Conservation (phyloP, 305 asterid genomes). For the Solanum hybrid region DNA sequence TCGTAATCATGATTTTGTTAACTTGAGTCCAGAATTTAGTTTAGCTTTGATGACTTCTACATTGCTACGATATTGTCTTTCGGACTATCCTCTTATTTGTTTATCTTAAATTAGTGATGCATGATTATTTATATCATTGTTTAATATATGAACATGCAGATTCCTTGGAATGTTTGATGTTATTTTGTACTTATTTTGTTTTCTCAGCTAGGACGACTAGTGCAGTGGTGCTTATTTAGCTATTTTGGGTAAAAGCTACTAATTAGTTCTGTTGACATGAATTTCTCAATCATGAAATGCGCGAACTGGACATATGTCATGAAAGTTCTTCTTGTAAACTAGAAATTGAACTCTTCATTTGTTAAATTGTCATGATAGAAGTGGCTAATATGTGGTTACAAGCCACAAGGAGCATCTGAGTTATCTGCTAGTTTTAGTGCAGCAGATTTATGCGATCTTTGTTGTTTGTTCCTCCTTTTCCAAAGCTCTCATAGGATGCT, state of each 20-base stretch:
- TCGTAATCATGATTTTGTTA: background rate
- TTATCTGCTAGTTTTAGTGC: background rate
- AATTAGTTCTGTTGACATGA: background rate
- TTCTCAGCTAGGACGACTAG: background rate
- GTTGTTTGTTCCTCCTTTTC: background rate
- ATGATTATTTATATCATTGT: background rate
- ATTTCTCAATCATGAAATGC: background rate
- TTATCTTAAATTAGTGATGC: background rate
- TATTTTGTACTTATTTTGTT: background rate
- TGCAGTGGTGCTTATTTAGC: background rate
- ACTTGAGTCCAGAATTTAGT: background rate
- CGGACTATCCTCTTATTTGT: background rate
- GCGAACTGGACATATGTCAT: background rate
- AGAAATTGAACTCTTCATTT: background rate
- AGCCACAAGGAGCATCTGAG: background rate
- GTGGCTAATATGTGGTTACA: background rate
- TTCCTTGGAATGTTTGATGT: background rate
- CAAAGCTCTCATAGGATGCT: too few relatives aligned
- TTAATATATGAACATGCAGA: background rate
- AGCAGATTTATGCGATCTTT: background rate
- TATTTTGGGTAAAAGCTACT: background rate
- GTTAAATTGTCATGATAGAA: background rate
- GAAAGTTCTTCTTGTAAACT: background rate
- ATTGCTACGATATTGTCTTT: background rate
- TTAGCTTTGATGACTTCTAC: background rate